Evolutionary conservation across 2,329 filamentous ascomycete genomes (phyloP).

Genomic region (Chrysoporthe deuterocubensis): DNA sequence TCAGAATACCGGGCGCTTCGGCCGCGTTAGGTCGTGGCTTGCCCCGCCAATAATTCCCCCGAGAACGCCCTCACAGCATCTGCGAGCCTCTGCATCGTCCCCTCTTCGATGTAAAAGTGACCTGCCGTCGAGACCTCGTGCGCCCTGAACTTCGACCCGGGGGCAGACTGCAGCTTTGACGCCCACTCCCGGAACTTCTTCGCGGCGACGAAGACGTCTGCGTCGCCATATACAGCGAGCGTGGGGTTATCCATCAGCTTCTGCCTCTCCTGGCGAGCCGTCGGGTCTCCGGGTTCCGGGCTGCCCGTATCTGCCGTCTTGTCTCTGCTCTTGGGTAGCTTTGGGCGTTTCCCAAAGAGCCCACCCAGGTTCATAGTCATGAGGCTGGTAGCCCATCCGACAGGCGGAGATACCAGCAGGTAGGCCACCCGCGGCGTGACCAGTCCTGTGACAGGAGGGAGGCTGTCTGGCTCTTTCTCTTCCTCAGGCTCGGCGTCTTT

Average conservation of each 20-base stretch:
- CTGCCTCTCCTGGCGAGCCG: constrained; percentile 38
- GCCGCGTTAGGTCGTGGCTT: not conserved
- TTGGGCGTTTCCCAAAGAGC: constrained; percentile 32
- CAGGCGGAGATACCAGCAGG: constrained; percentile 70
- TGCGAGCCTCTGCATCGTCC: constrained; percentile 41
- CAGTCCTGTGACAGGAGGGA: constrained; percentile 41
- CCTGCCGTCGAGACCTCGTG: constrained; percentile 52
- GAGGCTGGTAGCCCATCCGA: constrained; percentile 62
- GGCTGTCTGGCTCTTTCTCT: constrained; percentile 32
- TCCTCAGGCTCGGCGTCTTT: constrained; percentile 31
- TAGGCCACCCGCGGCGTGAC: constrained; percentile 53
- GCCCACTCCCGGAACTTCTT: constrained; percentile 70
- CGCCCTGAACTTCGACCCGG: constrained; percentile 46
- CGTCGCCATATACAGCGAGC: constrained; percentile 74
- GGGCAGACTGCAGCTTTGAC: constrained; percentile 48
- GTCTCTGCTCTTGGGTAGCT: constrained; percentile 14
- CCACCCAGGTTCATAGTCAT: constrained; percentile 62
- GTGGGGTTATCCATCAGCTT: constrained; percentile 64
- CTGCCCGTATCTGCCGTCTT: constrained; percentile 12
- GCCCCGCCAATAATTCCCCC: constrained; percentile 30
- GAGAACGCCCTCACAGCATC: constrained; percentile 39
- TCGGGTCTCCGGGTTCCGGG: constrained; percentile 4
- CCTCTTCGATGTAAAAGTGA: constrained; percentile 58
- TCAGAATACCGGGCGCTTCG: not conserved
- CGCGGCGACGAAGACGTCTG: constrained; percentile 73